Evolutionary conservation across 1,284 basidiomycete genomes (phyloP), one percentile per base, ranked within the genome.

Genomic region (Marasmius tenuissimus): DNA sequence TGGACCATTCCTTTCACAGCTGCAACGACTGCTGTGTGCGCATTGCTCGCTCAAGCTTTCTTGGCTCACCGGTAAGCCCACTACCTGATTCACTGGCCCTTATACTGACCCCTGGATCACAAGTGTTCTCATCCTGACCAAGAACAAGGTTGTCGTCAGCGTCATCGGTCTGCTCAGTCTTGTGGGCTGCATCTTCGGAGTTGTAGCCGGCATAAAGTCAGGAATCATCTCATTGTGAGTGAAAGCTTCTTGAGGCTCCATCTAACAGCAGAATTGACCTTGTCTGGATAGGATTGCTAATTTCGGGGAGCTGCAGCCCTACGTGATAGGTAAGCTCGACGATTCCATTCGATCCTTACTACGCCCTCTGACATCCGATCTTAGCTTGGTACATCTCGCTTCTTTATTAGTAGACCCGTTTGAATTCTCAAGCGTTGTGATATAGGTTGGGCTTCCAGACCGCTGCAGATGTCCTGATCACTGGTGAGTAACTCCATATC

Each of bases 401-500:
- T 27, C 27, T 27, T 4, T 27, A 27, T 27, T 27, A 27, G 4
- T 4, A 27, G 4, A 27, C 27, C 27, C 4, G 27, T 27, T 2
- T 4, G 27, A 4, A 4, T 4, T 27, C 27, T 27, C 2, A 27
- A 4, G 27, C 27, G 27, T 27, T 27, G 27, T 4, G 27, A 27
- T 27, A 4, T 18, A 82, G 82, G 81, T 66, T 82, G 4, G 68
- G 68, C 0, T 72, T 77, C 63, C 81, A 82, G 58, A 76, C 78
- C 1, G 57, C 58, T 12, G 72, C 73, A 0, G 81, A 84, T 63
- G 27, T 73, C 5, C 62, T 75, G 34, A 79, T 83, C 57, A 79
- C 79, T 0, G 48, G 81, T 81, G 62, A 9, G 66, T 33, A 16
- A 3, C 37, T 47, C 40, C 4, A 9, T 33, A 12, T 42, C 54